Evolutionary conservation across 441 rosid species (phyloP).

Genomic region (Jatropha podagrica): DNA sequence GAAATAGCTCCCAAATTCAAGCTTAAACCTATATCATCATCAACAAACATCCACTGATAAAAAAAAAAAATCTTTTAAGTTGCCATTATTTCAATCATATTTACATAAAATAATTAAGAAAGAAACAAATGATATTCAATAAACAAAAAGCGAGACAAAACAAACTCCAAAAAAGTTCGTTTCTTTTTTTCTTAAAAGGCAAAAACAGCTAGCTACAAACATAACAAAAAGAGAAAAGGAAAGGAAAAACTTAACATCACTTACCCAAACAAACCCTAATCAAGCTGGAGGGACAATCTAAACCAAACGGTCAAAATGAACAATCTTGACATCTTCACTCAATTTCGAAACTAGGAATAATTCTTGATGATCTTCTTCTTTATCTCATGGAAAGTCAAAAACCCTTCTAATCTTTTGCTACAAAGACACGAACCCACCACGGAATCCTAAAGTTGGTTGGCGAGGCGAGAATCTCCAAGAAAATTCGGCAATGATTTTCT

Average conservation of each 20-base stretch:
- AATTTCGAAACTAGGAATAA: constrained; percentile 15
- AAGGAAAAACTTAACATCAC: constrained; percentile 3
- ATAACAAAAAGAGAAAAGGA: neutral
- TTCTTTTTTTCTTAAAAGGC: neutral
- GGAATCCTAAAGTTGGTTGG: constrained; percentile 14
- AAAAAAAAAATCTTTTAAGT: neutral
- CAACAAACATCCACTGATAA: neutral
- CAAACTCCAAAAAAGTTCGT: neutral
- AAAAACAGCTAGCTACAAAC: neutral
- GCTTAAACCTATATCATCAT: neutral
- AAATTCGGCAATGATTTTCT: constrained; percentile 14
- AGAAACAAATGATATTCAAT: neutral
- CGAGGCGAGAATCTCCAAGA: constrained; percentile 24
- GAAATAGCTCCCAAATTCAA: neutral
- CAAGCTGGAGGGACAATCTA: constrained; percentile 19
- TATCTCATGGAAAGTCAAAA: constrained; percentile 13
- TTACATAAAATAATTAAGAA: neutral
- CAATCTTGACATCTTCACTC: constrained; percentile 23
- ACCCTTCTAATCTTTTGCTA: constrained; percentile 25
- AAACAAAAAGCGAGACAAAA: constrained; percentile 6
- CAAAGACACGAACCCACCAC: constrained; percentile 37
- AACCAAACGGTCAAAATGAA: constrained; percentile 10
- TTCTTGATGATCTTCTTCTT: constrained; percentile 23
- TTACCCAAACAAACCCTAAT: constrained; percentile 29
- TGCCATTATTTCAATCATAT: neutral